These are phyloP conservation scores for Macaranga tanarius DNA, from an alignment of 441 rosid species.

Conservation along the genomic window DNA sequence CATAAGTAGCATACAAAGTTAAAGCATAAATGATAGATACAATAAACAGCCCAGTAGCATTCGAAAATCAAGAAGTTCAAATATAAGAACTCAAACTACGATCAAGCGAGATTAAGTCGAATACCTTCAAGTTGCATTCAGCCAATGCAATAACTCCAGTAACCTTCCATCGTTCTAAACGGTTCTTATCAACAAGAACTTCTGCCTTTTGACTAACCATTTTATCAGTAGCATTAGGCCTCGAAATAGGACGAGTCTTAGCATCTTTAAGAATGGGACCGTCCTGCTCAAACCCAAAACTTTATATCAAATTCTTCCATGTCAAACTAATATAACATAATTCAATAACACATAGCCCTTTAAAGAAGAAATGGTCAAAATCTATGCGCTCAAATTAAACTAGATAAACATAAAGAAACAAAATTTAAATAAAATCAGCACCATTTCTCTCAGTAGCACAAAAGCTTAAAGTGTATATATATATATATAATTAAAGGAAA, in stretches of 20 bases:
- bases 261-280: slow-evolving; percentile 78
- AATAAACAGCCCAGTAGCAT: neutral
- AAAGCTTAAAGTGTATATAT: no score
- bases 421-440: neutral
- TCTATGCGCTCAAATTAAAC: neutral
- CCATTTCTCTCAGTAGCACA: neutral
- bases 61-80: neutral
- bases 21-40: neutral
- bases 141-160: slow-evolving; percentile 78
- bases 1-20: neutral
- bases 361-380: neutral
- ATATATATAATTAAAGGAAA: neutral
- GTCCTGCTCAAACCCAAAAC: slow-evolving; percentile 43
- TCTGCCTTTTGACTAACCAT: slow-evolving; percentile 26
- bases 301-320: slow-evolving; percentile 14
- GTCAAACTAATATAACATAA: slow-evolving; percentile 2
- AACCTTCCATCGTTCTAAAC: slow-evolving; percentile 62
- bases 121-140: slow-evolving; percentile 70
- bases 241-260: slow-evolving; percentile 45
- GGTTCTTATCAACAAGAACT: slow-evolving; percentile 44
- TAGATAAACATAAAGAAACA: neutral
- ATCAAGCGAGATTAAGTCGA: slow-evolving; percentile 2
- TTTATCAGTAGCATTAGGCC: slow-evolving; percentile 31
- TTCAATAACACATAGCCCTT: neutral
- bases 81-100: neutral